A percentile compares a stretch with the other conserved stretches of the same genome.
Conservation (phyloP, 2,329 filamentous ascomycete species). For the Penicillium aurantiogriseum region DNA sequence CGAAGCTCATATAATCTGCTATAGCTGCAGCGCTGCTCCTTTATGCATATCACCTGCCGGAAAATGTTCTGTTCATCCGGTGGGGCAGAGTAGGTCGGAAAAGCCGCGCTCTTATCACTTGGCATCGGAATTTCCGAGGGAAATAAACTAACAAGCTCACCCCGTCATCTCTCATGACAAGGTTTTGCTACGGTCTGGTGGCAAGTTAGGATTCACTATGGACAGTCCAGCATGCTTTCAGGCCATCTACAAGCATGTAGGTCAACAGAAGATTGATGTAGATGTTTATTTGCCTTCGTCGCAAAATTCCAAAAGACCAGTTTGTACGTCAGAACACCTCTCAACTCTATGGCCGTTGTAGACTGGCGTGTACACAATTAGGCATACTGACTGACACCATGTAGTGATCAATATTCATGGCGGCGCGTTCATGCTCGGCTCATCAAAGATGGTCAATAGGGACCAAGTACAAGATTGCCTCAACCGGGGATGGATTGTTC, state of each 20-base stretch:
- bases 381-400: background rate
- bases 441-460: background rate
- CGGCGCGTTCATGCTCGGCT: background rate
- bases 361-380: too few species aligned
- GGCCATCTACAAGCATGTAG: background rate
- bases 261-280: background rate
- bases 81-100: background rate
- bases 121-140: background rate
- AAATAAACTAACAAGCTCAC: background rate
- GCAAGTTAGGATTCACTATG: background rate
- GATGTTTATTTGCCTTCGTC: background rate
- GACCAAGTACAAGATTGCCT: background rate
- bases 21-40: background rate
- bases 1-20: background rate
- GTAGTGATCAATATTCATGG: background rate
- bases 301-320: background rate
- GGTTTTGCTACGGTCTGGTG: too few species aligned
- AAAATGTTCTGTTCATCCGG: background rate
- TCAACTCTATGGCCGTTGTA: background rate
- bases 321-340: background rate
- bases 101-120: background rate
- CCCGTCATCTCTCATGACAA: background rate
- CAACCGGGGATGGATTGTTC: background rate
- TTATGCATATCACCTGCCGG: background rate
- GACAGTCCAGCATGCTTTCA: background rate